Percentiles rank a stretch among this genome's conserved stretches.
Evolutionary conservation across 2,329 filamentous ascomycete genomes (phyloP).

Genomic region (Diaporthe eres): DNA sequence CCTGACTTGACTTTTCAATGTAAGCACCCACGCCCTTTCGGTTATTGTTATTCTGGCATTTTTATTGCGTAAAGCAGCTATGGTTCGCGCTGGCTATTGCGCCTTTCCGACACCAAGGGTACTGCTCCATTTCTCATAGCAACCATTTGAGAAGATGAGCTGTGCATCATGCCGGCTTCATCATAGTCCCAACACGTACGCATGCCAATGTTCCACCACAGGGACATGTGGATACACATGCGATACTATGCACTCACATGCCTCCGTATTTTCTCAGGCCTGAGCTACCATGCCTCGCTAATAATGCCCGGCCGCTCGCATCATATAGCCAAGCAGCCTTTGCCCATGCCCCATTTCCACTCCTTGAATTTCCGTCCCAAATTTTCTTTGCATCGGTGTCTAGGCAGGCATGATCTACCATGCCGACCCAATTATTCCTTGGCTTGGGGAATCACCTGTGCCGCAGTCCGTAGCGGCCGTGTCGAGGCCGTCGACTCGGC

Average conservation of each 20-base stretch:
- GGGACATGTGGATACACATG: neutral
- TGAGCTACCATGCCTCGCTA: neutral
- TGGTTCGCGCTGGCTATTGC: neutral
- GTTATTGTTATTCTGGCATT: neutral
- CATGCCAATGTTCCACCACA: neutral
- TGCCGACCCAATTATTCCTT: neutral
- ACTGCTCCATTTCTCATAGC: too few species aligned
- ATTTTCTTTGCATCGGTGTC: neutral
- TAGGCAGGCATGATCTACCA: neutral
- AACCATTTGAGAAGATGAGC: neutral
- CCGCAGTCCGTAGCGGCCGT: slow-evolving; percentile 28
- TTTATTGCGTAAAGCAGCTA: neutral
- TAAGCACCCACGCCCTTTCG: neutral
- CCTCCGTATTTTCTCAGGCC: neutral
- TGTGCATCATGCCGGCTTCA: neutral
- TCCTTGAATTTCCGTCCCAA: neutral
- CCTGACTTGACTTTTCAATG: neutral
- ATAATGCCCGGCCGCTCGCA: neutral
- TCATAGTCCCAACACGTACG: neutral
- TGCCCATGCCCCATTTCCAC: neutral
- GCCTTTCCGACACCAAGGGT: neutral
- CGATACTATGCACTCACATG: neutral
- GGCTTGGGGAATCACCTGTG: neutral
- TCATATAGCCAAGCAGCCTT: neutral
- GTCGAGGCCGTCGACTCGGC: slow-evolving; percentile 33